phyloP scores from a whole-genome alignment of 352 stramenopile species.

The Globisporangium parvum region DNA sequence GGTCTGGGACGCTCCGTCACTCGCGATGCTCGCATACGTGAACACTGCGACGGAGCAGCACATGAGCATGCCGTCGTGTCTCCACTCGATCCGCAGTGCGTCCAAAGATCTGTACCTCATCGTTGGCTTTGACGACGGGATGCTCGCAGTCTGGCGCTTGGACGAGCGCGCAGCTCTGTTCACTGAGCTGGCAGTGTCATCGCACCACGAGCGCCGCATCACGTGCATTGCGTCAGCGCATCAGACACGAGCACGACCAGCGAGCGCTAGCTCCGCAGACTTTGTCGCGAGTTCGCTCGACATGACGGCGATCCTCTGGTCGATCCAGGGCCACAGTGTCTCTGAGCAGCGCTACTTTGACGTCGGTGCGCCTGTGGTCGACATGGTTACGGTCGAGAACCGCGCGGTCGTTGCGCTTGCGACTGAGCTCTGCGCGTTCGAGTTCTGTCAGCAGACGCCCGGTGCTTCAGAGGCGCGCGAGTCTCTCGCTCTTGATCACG shows the following conservation, averaged over 20 bases:
- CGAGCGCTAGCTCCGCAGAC: background rate
- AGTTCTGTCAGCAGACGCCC: slow-evolving; percentile 2
- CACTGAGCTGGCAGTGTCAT: slow-evolving; percentile 18
- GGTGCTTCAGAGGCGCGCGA: no score
- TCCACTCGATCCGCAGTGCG: slow-evolving; percentile 17
- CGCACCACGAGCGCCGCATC: slow-evolving; percentile 39
- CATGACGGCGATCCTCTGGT: slow-evolving; percentile 62
- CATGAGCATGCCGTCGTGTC: slow-evolving; percentile 30
- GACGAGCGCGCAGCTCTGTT: slow-evolving; percentile 15
- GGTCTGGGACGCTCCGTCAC: slow-evolving; percentile 34
- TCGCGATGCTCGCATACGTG: slow-evolving; percentile 35
- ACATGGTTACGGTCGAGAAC: slow-evolving; percentile 27
- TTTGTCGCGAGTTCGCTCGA: slow-evolving; percentile 55
- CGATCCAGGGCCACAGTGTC: slow-evolving; percentile 21
- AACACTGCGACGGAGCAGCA: slow-evolving; percentile 26
- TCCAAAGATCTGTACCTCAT: slow-evolving; percentile 8
- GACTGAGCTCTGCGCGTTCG: slow-evolving; percentile 30
- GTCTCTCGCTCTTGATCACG: no score
- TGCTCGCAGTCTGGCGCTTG: slow-evolving; percentile 32
- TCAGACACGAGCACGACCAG: background rate
- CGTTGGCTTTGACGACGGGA: slow-evolving; percentile 56
- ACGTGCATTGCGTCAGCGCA: slow-evolving; percentile 17
- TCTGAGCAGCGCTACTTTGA: slow-evolving; percentile 62
- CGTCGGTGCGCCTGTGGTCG: slow-evolving; percentile 39
- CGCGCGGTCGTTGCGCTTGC: slow-evolving; percentile 24